phyloP scores from a whole-genome alignment of 2,329 filamentous ascomycete species.

The Diplocarpon mali region DNA sequence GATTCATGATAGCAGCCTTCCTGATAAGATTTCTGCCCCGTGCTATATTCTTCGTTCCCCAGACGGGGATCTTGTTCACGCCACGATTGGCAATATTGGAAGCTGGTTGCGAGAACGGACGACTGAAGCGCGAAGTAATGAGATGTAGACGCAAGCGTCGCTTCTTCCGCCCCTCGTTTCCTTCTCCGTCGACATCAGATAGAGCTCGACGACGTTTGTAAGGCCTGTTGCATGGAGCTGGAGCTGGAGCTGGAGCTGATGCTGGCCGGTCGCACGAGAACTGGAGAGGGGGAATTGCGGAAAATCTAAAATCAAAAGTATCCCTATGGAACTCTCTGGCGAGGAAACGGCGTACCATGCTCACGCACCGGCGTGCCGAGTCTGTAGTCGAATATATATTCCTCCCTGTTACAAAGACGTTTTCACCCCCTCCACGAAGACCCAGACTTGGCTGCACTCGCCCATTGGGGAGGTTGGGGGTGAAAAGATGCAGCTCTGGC shows the following conservation, averaged over 20 bases:
- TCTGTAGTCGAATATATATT: background rate
- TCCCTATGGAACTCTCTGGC: conserved; percentile 15
- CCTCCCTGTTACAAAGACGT: conserved; percentile 19
- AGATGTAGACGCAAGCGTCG: conserved; percentile 50
- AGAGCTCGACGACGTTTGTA: conserved; percentile 27
- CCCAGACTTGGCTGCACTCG: conserved; percentile 23
- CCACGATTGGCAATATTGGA: conserved; percentile 57
- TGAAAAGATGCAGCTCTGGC: conserved; percentile 11
- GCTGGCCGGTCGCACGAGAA: conserved; percentile 28
- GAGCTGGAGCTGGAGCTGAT: conserved; percentile 12
- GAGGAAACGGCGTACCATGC: conserved; percentile 23
- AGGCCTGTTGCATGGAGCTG: conserved; percentile 13
- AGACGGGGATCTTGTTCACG: conserved; percentile 33
- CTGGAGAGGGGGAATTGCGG: conserved; percentile 23
- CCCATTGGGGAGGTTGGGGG: conserved; percentile 17
- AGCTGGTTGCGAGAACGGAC: conserved; percentile 57
- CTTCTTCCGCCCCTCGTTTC: conserved; percentile 42
- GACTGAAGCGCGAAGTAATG: conserved; percentile 59
- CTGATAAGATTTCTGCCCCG: conserved; percentile 42
- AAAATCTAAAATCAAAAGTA: conserved; percentile 30
- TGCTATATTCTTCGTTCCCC: conserved; percentile 34
- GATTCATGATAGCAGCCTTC: conserved; percentile 56
- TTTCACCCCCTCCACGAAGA: conserved; percentile 27
- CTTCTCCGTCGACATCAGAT: conserved; percentile 27
- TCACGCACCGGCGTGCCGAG: conserved; percentile 13